phyloP scores from a whole-genome alignment of 73 alveolate species.

The Paramecium primaurelia region DNA sequence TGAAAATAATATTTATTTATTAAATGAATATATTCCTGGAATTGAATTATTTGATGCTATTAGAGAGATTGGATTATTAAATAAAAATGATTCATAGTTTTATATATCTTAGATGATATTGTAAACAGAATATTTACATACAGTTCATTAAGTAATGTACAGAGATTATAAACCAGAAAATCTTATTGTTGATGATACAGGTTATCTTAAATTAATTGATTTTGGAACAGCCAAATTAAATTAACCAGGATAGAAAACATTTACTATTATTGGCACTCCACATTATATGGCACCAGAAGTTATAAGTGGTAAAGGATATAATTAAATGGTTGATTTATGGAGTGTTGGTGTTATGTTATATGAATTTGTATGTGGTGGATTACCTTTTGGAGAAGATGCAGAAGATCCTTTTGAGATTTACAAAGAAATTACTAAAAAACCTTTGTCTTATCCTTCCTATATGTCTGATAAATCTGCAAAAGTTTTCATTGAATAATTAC shows the following conservation, averaged over 20 bases:
- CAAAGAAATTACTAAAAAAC: slow-evolving; percentile 53
- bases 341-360: slow-evolving; percentile 60
- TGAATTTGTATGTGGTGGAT: slow-evolving; percentile 75
- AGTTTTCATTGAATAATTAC: slow-evolving; percentile 21
- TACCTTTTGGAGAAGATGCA: slow-evolving; percentile 78
- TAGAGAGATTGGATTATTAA: slow-evolving; percentile 70
- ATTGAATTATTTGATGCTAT: slow-evolving; percentile 72
- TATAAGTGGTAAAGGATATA: slow-evolving; percentile 59
- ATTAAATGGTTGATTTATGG: slow-evolving; percentile 61
- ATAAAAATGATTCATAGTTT: slow-evolving; percentile 63
- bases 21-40: slow-evolving; percentile 78
- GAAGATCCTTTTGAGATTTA: slow-evolving; percentile 75
- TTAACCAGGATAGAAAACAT: slow-evolving; percentile 5
- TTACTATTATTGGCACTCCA: slow-evolving; percentile 65
- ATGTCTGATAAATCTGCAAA: slow-evolving; percentile 58
- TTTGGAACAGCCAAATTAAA: slow-evolving; percentile 64
- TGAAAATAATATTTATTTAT: slow-evolving; percentile 68
- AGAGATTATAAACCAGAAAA: slow-evolving; percentile 83
- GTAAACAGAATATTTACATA: slow-evolving; percentile 75
- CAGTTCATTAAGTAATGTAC: slow-evolving; percentile 63
- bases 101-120: slow-evolving; percentile 61
- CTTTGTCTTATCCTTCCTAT: slow-evolving; percentile 52
- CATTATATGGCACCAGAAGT: slow-evolving; percentile 73
- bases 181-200: slow-evolving; percentile 73
- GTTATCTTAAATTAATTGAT: slow-evolving; percentile 62